Base-by-base conservation (phyloP, 2,329 filamentous ascomycete genomes). In the Xylariaceae sp. region DNA sequence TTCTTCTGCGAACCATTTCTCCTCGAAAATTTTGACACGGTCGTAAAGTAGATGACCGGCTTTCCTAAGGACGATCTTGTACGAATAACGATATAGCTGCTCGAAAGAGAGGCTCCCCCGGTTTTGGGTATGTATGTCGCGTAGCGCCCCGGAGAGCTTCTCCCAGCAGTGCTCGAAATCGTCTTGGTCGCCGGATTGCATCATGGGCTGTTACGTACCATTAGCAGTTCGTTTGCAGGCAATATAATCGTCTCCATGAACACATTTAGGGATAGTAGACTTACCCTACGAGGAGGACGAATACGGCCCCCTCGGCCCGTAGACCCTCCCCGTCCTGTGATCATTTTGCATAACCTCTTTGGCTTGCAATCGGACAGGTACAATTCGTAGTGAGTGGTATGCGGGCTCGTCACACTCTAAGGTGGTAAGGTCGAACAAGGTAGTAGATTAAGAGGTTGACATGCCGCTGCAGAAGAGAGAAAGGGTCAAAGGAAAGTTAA, bases 51-150 rank as follows among this genome's bases (percentile, higher is more conserved):
- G 78, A 27, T 89, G 84, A 21, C 92, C 92, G 63, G 92, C 88
- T 75, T 93, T 95, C 73, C 88, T 89, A 29, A 97, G 76, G 1
- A 97, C 93, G 16, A 97, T 90, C 71, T 94, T 93, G 75, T 99
- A 99, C 4, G 91, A 90, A 49, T 89, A 89, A 53, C 94, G 88
- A 74, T 99, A 99, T 1, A 99, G 83, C 67, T 96, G 89, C 72
- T 99, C 94, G 75, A 97, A 99, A 1, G 92, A 96, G 2, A 99
- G 83, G 13, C 82, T 81, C 8, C 92, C 95, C 55, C 92, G 92
- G 70, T 96, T 94, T 71, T 95, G 92, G 53, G 86, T 89, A 75
- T 97, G 92, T 44, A 99, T 97, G 68, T 96, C 90, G 51, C 78
- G 80, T 46, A 99, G 83, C 3, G 93, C 92, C 41, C 85, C 81